Evolutionary conservation across 2,329 filamentous ascomycete species (phyloP).

Genomic region (Beauveria sp.): DNA sequence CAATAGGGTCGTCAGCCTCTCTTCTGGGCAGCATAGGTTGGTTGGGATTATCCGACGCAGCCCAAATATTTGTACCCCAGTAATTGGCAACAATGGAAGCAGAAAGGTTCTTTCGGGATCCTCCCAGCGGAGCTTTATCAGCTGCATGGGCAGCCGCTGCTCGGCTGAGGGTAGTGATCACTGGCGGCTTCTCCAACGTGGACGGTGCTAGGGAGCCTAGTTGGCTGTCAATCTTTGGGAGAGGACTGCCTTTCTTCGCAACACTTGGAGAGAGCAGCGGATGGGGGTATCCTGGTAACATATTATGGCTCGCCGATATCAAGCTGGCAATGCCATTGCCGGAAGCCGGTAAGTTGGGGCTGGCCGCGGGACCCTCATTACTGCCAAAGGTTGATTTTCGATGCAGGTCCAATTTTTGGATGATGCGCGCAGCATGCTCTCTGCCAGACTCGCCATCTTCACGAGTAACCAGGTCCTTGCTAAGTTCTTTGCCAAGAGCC

Average conservation of each 20-base stretch:
- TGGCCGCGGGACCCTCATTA: slow-evolving; percentile 27
- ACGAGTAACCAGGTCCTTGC: slow-evolving; percentile 22
- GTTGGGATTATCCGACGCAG: slow-evolving; percentile 20
- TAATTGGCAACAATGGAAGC: slow-evolving; percentile 86
- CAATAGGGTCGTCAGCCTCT: slow-evolving; percentile 34
- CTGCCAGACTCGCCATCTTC: slow-evolving; percentile 68
- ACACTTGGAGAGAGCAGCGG: slow-evolving; percentile 22
- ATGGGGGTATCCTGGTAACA: slow-evolving; percentile 55
- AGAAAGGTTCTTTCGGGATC: slow-evolving; percentile 65
- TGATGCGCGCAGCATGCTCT: slow-evolving; percentile 81
- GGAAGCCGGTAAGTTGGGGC: slow-evolving; percentile 30
- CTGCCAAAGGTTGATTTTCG: slow-evolving; percentile 61
- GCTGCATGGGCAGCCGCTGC: slow-evolving; percentile 74
- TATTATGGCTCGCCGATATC: slow-evolving; percentile 75
- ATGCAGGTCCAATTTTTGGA: slow-evolving; percentile 86
- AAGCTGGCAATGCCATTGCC: slow-evolving; percentile 70
- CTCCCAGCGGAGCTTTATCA: slow-evolving; percentile 61
- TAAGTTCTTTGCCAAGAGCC: slow-evolving; percentile 37
- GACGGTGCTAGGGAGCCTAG: slow-evolving; percentile 67
- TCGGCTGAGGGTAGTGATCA: slow-evolving; percentile 78
- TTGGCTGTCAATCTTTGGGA: slow-evolving; percentile 36
- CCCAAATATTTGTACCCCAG: slow-evolving; percentile 85
- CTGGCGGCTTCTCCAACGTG: slow-evolving; percentile 76
- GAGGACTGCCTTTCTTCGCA: slow-evolving; percentile 22
- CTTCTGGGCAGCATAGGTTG: slow-evolving; percentile 25